Evolutionary conservation across 352 stramenopile species (phyloP).

Genomic region (Sclerospora graminicola): DNA sequence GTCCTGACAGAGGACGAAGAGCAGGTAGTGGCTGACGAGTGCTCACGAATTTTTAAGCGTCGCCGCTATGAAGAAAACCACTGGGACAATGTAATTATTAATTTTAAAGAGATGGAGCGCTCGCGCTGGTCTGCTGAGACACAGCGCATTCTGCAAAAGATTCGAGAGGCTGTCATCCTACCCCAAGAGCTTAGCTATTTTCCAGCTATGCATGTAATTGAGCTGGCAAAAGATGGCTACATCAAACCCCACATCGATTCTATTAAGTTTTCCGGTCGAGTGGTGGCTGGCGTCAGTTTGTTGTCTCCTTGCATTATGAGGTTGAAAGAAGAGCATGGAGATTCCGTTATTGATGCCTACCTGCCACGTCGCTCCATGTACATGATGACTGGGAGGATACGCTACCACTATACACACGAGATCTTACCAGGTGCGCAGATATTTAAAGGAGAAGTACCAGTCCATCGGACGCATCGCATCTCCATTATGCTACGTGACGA

Average conservation of each 20-base stretch:
- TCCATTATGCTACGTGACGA: conserved; percentile 80
- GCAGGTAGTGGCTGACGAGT: conserved; percentile 59
- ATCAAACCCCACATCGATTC: conserved; percentile 83
- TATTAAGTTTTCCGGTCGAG: conserved; percentile 78
- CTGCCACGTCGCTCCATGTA: conserved; percentile 75
- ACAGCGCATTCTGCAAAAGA: conserved; percentile 43
- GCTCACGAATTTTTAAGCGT: conserved; percentile 42
- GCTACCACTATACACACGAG: conserved; percentile 83
- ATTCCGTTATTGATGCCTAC: conserved; percentile 55
- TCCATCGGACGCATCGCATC: conserved; percentile 67
- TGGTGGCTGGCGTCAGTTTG: conserved; percentile 68
- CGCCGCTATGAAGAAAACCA: conserved; percentile 74
- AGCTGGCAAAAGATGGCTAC: conserved; percentile 70
- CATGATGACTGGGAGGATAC: conserved; percentile 77
- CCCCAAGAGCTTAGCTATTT: conserved; percentile 59
- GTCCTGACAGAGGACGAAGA: conserved; percentile 73
- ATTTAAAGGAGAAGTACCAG: conserved; percentile 38
- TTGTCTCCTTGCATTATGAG: conserved; percentile 78
- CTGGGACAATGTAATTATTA: conserved; percentile 81
- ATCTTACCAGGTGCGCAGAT: conserved; percentile 56
- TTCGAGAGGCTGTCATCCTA: conserved; percentile 49
- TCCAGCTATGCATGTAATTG: conserved; percentile 72
- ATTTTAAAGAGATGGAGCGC: conserved; percentile 85
- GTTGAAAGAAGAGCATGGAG: conserved; percentile 71
- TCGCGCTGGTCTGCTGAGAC: conserved; percentile 72